These are phyloP conservation scores for Penicillium sp. DNA, from an alignment of 2,329 filamentous ascomycete genomes.

Conservation along the genomic window DNA sequence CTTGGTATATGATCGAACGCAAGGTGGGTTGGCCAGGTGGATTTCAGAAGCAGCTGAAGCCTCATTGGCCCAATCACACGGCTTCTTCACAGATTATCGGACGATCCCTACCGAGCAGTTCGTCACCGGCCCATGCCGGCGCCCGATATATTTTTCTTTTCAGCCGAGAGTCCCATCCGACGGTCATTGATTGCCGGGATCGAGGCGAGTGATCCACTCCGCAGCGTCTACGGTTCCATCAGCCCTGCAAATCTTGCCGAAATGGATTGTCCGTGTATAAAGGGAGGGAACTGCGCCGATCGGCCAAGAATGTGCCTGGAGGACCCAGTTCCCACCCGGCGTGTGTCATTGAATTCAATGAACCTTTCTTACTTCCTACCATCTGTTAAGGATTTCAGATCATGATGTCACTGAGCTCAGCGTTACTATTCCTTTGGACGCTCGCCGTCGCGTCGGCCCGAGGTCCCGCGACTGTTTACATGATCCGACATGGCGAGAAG, in stretches of 20 bases:
- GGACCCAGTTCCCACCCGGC: neutral
- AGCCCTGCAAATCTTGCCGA: neutral
- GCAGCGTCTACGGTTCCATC: neutral
- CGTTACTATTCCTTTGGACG: neutral
- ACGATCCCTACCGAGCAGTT: slow-evolving; percentile 1
- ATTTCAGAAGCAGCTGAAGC: neutral
- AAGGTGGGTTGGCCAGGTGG: neutral
- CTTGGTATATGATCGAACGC: slow-evolving; percentile 2
- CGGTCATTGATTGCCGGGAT: slow-evolving; percentile 7
- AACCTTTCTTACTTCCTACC: neutral
- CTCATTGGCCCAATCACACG: slow-evolving; percentile 7
- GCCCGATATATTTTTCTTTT: neutral
- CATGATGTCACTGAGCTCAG: slow-evolving; percentile 5
- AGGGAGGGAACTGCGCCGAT: neutral
- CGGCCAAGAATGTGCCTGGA: neutral
- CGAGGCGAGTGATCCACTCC: neutral
- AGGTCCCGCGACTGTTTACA: slow-evolving; percentile 24
- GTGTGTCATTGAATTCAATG: neutral
- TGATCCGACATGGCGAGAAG: slow-evolving; percentile 35
- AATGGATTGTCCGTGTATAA: slow-evolving; percentile 1
- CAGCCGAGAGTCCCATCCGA: neutral
- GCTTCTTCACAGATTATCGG: neutral
- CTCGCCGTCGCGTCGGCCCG: slow-evolving; percentile 5
- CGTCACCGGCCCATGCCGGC: slow-evolving; percentile 2
- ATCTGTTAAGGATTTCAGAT: neutral